Conservation (phyloP, 1,284 basidiomycete species). For the Tremellales sp. region DNA sequence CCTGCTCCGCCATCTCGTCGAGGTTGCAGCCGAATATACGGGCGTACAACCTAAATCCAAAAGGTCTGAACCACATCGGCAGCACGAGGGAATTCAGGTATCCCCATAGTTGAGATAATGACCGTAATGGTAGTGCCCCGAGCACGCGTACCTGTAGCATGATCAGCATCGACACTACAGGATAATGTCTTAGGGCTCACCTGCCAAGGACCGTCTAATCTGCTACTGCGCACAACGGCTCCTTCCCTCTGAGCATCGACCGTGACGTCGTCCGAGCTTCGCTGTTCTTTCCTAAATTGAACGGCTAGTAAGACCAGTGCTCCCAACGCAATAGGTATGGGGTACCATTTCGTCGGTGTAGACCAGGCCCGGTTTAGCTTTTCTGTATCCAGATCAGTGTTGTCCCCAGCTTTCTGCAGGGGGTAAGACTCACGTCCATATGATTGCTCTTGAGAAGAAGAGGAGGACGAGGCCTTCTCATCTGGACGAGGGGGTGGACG, state of each 20-base stretch:
- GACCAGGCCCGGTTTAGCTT: conserved; percentile 68
- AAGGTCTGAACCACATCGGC: conserved; percentile 89
- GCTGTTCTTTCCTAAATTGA: conserved; percentile 56
- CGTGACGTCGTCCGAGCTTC: conserved; percentile 35
- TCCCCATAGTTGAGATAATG: conserved; percentile 93
- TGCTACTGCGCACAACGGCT: conserved; percentile 61
- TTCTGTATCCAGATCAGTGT: conserved; percentile 2
- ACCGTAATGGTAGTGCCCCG: conserved; percentile 87
- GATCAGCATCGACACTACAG: conserved; percentile 1
- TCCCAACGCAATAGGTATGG: conserved; percentile 86
- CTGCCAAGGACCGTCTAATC: conserved; percentile 78
- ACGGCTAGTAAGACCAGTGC: conserved; percentile 79
- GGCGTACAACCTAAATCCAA: conserved; percentile 80
- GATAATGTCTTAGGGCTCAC: conserved; percentile 50
- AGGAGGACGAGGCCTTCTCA: not conserved
- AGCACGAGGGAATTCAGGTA: conserved; percentile 88
- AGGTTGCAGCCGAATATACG: conserved; percentile 89
- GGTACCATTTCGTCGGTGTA: conserved; percentile 93
- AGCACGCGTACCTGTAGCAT: conserved; percentile 81
- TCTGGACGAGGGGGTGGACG: not conserved
- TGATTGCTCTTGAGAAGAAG: not conserved
- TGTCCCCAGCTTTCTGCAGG: not conserved
- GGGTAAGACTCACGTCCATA: not conserved
- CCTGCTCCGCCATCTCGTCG: conserved; percentile 76
- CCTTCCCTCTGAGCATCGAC: conserved; percentile 55